phyloP scores from a whole-genome alignment of 1,139 yeast genomes.

The Pichia sp. region DNA sequence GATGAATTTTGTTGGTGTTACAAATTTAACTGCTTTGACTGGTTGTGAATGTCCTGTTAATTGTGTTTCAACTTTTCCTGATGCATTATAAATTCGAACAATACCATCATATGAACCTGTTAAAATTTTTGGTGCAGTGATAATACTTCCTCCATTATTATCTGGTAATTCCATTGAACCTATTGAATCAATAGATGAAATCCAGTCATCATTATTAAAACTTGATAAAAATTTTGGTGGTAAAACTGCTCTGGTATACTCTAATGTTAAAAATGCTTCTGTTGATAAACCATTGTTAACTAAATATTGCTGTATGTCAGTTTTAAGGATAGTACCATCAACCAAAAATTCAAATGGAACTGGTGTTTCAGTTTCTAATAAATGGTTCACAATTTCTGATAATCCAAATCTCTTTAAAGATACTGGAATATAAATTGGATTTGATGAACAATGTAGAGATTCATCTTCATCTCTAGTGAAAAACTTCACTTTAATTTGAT shows the following conservation, averaged over 20 bases:
- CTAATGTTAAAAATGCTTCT: slow-evolving; percentile 75
- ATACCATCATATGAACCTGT: slow-evolving; percentile 95
- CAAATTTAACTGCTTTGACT: slow-evolving; percentile 74
- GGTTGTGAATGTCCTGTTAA: slow-evolving; percentile 85
- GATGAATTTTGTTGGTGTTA: slow-evolving; percentile 67
- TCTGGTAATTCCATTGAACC: slow-evolving; percentile 28
- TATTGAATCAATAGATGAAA: slow-evolving; percentile 63
- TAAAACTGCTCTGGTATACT: slow-evolving; percentile 84
- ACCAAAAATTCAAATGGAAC: slow-evolving; percentile 91
- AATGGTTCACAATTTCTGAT: slow-evolving; percentile 90
- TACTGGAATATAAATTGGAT: slow-evolving; percentile 83
- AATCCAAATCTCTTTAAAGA: slow-evolving; percentile 83
- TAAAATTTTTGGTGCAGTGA: slow-evolving; percentile 51
- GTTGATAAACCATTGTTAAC: slow-evolving; percentile 70
- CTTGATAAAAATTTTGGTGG: slow-evolving; percentile 92
- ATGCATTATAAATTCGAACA: slow-evolving; percentile 79
- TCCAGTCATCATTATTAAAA: slow-evolving; percentile 93
- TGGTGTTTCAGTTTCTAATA: slow-evolving; percentile 53
- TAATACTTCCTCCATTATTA: slow-evolving; percentile 24
- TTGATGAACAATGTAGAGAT: slow-evolving; percentile 64
- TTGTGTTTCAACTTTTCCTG: slow-evolving; percentile 80
- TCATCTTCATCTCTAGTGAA: slow-evolving; percentile 84
- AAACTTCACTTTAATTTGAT: slow-evolving; percentile 68
- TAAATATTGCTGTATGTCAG: slow-evolving; percentile 75
- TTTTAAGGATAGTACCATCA: slow-evolving; percentile 73